Base-by-base conservation (phyloP, 768 basidiomycete genomes). In the Auricularia sp. region DNA sequence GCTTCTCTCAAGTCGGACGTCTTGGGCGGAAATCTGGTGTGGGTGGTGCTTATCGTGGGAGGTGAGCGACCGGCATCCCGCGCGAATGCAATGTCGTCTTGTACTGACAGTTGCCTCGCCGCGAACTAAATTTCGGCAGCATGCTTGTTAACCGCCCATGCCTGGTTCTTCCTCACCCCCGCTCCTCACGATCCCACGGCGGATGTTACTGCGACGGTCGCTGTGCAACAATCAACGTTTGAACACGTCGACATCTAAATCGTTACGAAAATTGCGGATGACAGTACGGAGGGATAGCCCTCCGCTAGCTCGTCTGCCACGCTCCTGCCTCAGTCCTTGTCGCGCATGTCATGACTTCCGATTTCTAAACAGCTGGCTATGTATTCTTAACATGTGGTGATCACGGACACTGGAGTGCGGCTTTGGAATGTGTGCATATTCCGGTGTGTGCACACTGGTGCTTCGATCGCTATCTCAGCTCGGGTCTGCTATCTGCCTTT, bases 11-110 rank as follows among this genome's bases (percentile, higher is more conserved):
- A 66, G 47, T 66, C 62, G 54, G 63, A 47, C 29, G 61, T 69
- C 63, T 56, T 65, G 21, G 63, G 63, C 18, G 68, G 68, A 10
- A 65, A 69, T 39, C 43, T 69, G 12, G 61, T 69, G 21, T 69
- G 68, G 68, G 42, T 69, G n/a, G 29, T 69, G 10, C 54, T 66
- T 34, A 61, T 66, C 21, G 53, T 53, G 16, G 43, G 66, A 60
- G 58, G 66, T 67, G 51, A 58, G 66, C 56, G 23, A 18, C 29
- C 53, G 29, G 39, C 39, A 42, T 14, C 8, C 39, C 39, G 12
- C 12, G 39, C 39, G 29, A 29, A 42, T 42, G 7, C 39, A 42
- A 8, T 42, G 39, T 42, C 39, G 12, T 42, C 8, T 14, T 7
- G 39, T 29, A 29, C 39, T 42, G 39, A 42, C 39, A 42, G 39